Evolutionary conservation across 495 filamentous ascomycete species (phyloP), one percentile per base, ranked within the genome.

Genomic region (Podospora appendiculata): DNA sequence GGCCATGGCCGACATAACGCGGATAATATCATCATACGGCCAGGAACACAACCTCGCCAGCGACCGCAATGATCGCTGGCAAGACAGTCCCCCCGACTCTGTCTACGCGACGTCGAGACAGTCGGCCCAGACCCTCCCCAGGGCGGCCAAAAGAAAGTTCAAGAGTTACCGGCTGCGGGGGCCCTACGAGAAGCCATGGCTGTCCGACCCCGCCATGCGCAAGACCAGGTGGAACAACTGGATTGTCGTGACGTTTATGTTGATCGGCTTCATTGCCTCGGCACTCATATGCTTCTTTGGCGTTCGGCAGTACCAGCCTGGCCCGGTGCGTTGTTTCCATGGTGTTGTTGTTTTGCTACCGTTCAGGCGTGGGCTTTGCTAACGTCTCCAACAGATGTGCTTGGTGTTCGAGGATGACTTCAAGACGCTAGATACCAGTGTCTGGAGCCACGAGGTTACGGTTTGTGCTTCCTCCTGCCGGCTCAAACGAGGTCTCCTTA

Each of bases 341-440:
- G 25, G 2, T 25, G 25, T 25, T 25, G 25, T 5, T 25, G 25
- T 25, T 25, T 25, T 25, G 25, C 25, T 25, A 5, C 5, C 25
- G 25, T 25, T 25, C 25, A 25, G 5, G 25, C 2, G 2, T 25
- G 40, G n/a, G 17, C 8, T 33, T n/a, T 12, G 14, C 49, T 51
- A n/a, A 45, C 41, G 8, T 25, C 11, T 8, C 13, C 2, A n/a
- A 2, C 13, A 47, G 45, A 14, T 47, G 45, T 47, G 71, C 46
- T 52, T 71, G 25, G 48, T 73, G 2, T 51, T 72, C 32, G 62
- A 72, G n/a, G 72, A 75, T 47, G 49, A 69, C 34, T 75, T 73
- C 53, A 48, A 53, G n/a, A 60, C 53, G 3, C 57, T 75, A 41
- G 61, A 73, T 51, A 34, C 50, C n/a, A 53, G 52, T 35, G 54